Evolutionary conservation across 208 protist species (phyloP).

Genomic region (Wallacemonas collosoma): DNA sequence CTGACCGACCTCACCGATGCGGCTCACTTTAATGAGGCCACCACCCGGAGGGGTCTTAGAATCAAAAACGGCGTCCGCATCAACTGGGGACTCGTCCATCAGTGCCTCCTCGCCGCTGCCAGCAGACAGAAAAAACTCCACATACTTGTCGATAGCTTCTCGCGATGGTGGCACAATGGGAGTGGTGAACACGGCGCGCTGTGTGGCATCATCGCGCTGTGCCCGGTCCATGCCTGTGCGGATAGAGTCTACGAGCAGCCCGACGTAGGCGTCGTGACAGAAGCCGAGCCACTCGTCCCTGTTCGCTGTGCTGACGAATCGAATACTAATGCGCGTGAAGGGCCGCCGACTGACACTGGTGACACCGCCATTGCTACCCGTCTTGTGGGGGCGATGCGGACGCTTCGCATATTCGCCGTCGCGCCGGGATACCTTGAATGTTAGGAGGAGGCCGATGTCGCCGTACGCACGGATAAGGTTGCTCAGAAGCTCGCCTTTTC

Average conservation of each 20-base stretch:
- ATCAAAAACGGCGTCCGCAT: neutral
- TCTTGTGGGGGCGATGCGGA: neutral
- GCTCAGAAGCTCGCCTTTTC: conserved; percentile 45
- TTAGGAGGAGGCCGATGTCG: conserved; percentile 50
- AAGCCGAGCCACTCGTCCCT: conserved; percentile 51
- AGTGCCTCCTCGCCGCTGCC: conserved; percentile 17
- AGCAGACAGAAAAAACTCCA: conserved; percentile 65
- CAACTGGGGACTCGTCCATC: neutral
- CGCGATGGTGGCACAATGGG: conserved; percentile 27
- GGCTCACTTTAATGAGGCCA: conserved; percentile 4
- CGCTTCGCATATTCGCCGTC: neutral
- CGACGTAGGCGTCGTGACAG: conserved; percentile 44
- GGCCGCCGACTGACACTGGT: conserved; percentile 14
- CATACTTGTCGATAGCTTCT: conserved; percentile 39
- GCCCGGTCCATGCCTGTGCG: conserved; percentile 32
- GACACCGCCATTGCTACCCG: neutral
- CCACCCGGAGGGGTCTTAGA: conserved; percentile 7
- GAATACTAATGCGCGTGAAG: conserved; percentile 42
- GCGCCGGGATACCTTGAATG: conserved; percentile 35
- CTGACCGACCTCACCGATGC: conserved; percentile 7
- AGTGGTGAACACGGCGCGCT: conserved; percentile 17
- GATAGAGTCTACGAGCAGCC: conserved; percentile 56
- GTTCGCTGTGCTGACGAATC: conserved; percentile 48
- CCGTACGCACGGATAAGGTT: conserved; percentile 46
- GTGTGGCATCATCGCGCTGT: conserved; percentile 19